phyloP scores from a whole-genome alignment of 169 alveolate genomes.

The Eimeria maxima region DNA sequence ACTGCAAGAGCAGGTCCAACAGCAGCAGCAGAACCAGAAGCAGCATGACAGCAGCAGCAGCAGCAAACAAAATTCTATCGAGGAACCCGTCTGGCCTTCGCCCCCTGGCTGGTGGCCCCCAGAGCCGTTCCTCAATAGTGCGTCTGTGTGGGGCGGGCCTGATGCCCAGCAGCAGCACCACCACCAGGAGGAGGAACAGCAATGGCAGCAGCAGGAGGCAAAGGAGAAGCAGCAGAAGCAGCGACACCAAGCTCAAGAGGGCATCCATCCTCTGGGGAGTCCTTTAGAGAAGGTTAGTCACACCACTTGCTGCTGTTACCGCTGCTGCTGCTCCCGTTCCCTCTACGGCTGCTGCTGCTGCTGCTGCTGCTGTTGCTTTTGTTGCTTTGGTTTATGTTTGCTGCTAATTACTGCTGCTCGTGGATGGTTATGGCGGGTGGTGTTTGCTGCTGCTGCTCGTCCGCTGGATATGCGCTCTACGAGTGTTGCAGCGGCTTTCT shows the following conservation, averaged over 20 bases:
- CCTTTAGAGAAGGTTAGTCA: background rate
- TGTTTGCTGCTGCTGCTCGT: background rate
- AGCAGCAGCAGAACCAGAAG: slow-evolving; percentile 19
- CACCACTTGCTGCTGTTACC: background rate
- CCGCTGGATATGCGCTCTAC: background rate
- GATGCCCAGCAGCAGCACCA: background rate
- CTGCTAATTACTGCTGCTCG: slow-evolving; percentile 1
- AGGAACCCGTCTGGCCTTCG: slow-evolving; percentile 15
- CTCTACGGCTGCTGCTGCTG: no score
- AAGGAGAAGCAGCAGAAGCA: background rate
- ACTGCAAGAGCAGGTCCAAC: slow-evolving; percentile 12
- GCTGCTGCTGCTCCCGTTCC: no score
- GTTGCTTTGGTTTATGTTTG: background rate
- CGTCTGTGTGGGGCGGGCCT: background rate
- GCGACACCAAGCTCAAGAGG: background rate
- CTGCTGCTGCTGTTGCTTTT: no score
- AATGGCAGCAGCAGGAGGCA: background rate
- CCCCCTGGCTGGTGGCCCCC: slow-evolving; percentile 35
- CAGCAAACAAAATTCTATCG: background rate
- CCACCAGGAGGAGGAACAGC: slow-evolving; percentile 46
- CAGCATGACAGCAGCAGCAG: background rate
- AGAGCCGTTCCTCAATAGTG: background rate
- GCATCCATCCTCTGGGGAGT: background rate
- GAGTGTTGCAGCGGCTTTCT: background rate
- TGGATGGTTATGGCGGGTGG: background rate